These are phyloP conservation scores for Ceriops zippeliana DNA, from an alignment of 345 rosid genomes.

Conservation along the genomic window DNA sequence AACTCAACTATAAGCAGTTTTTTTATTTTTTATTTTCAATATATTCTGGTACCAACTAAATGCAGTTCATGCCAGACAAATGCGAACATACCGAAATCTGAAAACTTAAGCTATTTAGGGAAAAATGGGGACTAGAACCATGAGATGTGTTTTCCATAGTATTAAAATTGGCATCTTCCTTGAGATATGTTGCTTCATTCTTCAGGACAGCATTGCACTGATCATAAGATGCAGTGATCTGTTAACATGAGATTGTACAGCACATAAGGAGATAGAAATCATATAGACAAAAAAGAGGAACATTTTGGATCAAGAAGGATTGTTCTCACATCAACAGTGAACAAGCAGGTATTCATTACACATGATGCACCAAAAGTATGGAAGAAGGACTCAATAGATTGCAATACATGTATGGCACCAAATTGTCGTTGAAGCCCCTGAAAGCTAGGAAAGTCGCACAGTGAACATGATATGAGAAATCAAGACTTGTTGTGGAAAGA, in stretches of 20 bases:
- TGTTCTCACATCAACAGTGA: conserved; percentile 62
- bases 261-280: conserved; percentile 23
- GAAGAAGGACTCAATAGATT: conserved; percentile 62
- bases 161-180: conserved; percentile 21
- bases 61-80: conserved; percentile 6
- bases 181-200: conserved; percentile 25
- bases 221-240: conserved; percentile 54
- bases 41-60: not conserved
- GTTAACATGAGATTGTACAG: conserved; percentile 22
- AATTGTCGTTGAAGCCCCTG: conserved; percentile 71
- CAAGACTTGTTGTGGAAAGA: not conserved
- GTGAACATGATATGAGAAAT: not conserved
- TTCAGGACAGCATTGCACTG: conserved; percentile 49
- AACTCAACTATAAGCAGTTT: not conserved
- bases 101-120: conserved; percentile 41
- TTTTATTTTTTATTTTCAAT: too few relatives aligned
- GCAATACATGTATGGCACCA: conserved; percentile 66
- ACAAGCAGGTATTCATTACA: conserved; percentile 52
- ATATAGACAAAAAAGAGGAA: not conserved
- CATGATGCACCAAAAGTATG: conserved; percentile 51
- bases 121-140: conserved; percentile 25
- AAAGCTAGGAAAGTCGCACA: conserved; percentile 8
- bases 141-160: conserved; percentile 23
- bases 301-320: conserved; percentile 3
- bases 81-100: conserved; percentile 44